Percentiles rank a stretch among this genome's conserved stretches.
phyloP scores from a whole-genome alignment of 1,284 basidiomycete species.

The Cutaneotrichosporon dermatis region DNA sequence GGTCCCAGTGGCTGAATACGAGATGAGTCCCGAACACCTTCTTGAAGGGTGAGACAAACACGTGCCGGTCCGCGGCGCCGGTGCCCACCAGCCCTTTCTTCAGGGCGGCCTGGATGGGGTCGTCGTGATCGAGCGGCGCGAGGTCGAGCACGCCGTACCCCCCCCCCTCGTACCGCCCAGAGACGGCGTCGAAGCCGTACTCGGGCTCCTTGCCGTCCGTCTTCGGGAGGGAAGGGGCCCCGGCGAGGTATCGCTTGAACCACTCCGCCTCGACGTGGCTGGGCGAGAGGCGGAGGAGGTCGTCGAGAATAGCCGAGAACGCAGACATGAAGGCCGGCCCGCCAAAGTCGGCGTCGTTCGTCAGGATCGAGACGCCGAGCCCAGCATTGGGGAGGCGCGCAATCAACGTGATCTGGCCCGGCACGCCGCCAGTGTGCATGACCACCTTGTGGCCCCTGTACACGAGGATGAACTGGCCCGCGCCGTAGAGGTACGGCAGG shows the following conservation, averaged over 20 bases:
- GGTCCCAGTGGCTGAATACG: constrained; percentile 26
- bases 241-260: background rate
- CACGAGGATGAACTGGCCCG: constrained; percentile 10
- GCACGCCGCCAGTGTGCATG: constrained; percentile 19
- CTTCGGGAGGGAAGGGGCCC: background rate
- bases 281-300: constrained; percentile 16
- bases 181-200: background rate
- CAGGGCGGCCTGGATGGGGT: background rate
- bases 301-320: constrained; percentile 20
- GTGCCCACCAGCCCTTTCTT: background rate
- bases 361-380: constrained; percentile 17
- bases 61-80: background rate
- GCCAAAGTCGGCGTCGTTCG: constrained; percentile 19
- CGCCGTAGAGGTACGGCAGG: constrained; percentile 16
- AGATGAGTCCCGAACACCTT: constrained; percentile 23
- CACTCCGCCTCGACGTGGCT: constrained; percentile 14
- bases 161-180: constrained; percentile 8
- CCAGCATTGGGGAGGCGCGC: constrained; percentile 17
- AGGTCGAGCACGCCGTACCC: constrained; percentile 18
- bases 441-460: constrained; percentile 21
- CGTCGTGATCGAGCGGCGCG: background rate
- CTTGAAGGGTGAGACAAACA: constrained; percentile 13
- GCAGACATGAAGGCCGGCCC: constrained; percentile 3
- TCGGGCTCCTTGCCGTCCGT: background rate
- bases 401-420: constrained; percentile 17